These are phyloP conservation scores for Ophiosphaerella herpotricha DNA, from an alignment of 2,329 filamentous ascomycete species.

Conservation along the genomic window DNA sequence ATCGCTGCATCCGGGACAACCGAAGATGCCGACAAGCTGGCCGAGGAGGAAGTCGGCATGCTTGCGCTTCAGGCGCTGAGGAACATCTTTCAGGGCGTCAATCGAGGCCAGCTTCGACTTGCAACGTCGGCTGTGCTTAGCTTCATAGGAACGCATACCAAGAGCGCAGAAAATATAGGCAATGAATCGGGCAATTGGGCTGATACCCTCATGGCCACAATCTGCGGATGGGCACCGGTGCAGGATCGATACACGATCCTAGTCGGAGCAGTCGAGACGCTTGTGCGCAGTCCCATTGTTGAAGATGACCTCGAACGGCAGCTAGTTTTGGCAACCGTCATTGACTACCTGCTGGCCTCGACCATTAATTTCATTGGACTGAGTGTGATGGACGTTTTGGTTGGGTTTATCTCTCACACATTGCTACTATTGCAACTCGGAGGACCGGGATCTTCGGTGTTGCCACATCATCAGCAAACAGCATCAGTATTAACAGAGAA, in stretches of 20 bases:
- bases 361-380: conserved; percentile 93
- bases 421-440: conserved; percentile 73
- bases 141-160: conserved; percentile 62
- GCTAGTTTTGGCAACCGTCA: conserved; percentile 74
- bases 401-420: conserved; percentile 83
- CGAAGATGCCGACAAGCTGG: conserved; percentile 84
- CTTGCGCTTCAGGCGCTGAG: conserved; percentile 85
- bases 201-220: conserved; percentile 76
- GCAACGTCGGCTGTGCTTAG: conserved; percentile 75
- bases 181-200: conserved; percentile 71
- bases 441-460: conserved; percentile 46
- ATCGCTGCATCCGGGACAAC: conserved; percentile 77
- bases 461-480: conserved; percentile 46
- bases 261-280: conserved; percentile 76
- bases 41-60: conserved; percentile 85
- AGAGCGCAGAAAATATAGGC: conserved; percentile 29
- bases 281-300: conserved; percentile 69
- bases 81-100: conserved; percentile 82
- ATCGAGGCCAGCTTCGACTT: conserved; percentile 76
- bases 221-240: conserved; percentile 87
- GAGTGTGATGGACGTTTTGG: conserved; percentile 91
- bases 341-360: conserved; percentile 81
- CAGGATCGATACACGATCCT: conserved; percentile 93
- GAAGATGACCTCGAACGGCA: conserved; percentile 76
- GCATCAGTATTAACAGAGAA: conserved; percentile 33